These are phyloP conservation scores for Chernovozyma aurita DNA, from an alignment of 1,139 yeast species.

Conservation along the genomic window DNA sequence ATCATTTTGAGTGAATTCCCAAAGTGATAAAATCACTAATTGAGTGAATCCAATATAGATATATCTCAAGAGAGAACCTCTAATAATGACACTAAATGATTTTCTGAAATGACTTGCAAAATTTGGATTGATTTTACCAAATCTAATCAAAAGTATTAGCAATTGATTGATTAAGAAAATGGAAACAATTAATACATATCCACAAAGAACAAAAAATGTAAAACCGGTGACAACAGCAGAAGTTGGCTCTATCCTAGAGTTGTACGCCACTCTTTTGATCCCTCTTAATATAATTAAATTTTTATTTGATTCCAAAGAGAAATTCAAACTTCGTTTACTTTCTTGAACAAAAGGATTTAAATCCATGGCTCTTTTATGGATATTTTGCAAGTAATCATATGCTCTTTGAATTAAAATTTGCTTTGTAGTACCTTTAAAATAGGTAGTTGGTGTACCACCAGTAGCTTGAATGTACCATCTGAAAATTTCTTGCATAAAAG, in stretches of 20 bases:
- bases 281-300: slow-evolving; percentile 67
- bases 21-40: slow-evolving; percentile 59
- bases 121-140: slow-evolving; percentile 43
- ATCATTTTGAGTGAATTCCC: slow-evolving; percentile 70
- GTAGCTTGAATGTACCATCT: slow-evolving; percentile 80
- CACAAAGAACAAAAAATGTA: slow-evolving; percentile 67
- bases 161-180: slow-evolving; percentile 50
- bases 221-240: slow-evolving; percentile 73
- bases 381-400: slow-evolving; percentile 18
- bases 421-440: slow-evolving; percentile 51
- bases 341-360: slow-evolving; percentile 2
- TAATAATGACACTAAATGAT: slow-evolving; percentile 52
- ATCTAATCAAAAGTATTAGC: slow-evolving; percentile 40
- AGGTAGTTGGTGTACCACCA: slow-evolving; percentile 67
- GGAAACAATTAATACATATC: slow-evolving; percentile 45
- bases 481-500: slow-evolving; percentile 71
- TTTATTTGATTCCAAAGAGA: slow-evolving; percentile 29
- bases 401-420: slow-evolving; percentile 71
- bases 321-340: slow-evolving; percentile 29
- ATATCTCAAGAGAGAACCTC: slow-evolving; percentile 67
- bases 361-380: slow-evolving; percentile 19
- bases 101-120: slow-evolving; percentile 47
- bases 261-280: slow-evolving; percentile 66
- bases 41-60: slow-evolving; percentile 76
- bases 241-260: slow-evolving; percentile 66